Percentiles rank a stretch among this genome's conserved stretches.
Conservation (phyloP, 1,284 basidiomycete genomes). For the Thelephora terrestris region DNA sequence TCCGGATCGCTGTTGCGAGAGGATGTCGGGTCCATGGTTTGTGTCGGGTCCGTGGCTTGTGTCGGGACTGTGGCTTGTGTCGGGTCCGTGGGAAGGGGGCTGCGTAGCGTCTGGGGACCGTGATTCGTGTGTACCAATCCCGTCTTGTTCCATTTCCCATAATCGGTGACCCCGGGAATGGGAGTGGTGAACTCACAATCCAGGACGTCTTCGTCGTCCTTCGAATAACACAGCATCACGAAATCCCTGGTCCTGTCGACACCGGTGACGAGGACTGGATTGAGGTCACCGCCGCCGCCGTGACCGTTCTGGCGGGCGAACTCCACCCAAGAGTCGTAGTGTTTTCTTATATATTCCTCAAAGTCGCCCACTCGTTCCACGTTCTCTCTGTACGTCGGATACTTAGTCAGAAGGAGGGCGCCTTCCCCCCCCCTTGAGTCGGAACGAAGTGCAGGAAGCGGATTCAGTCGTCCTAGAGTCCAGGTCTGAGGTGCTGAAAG, state of each 20-base stretch:
- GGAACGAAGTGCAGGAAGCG: not conserved
- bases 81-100: not conserved
- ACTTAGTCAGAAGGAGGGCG: slow-evolving; percentile 5
- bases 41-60: too few species aligned
- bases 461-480: too few species aligned
- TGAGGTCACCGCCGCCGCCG: slow-evolving; percentile 2
- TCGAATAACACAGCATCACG: slow-evolving; percentile 6
- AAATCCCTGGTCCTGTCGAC: slow-evolving; percentile 9
- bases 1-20: not conserved
- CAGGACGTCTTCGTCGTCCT: not conserved
- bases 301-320: slow-evolving; percentile 5
- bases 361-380: not conserved
- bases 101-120: slow-evolving; percentile 1
- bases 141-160: slow-evolving; percentile 3
- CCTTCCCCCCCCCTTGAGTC: slow-evolving; percentile 1
- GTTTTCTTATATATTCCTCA: slow-evolving; percentile 4
- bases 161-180: not conserved
- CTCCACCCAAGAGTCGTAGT: slow-evolving; percentile 6
- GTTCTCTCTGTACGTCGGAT: slow-evolving; percentile 1
- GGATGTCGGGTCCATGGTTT: not conserved
- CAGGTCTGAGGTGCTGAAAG: too few species aligned
- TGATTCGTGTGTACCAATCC: slow-evolving; percentile 2
- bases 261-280: too few species aligned
- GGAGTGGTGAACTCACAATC: slow-evolving; percentile 3
- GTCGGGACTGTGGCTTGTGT: not conserved